These are phyloP conservation scores for Bretziella fagacearum DNA, from an alignment of 2,329 filamentous ascomycete genomes.

Conservation along the genomic window DNA sequence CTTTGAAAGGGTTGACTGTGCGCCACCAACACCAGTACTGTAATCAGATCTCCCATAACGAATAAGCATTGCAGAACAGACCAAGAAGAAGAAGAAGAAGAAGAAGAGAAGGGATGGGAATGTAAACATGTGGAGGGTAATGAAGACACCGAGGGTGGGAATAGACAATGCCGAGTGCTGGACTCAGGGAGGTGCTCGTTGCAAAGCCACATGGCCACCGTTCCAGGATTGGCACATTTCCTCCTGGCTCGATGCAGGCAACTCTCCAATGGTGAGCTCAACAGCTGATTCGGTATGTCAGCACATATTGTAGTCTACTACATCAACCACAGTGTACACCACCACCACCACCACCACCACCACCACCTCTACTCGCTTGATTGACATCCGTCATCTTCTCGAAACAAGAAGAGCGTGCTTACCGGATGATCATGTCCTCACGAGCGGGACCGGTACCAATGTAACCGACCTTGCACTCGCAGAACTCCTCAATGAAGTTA, in stretches of 20 bases:
- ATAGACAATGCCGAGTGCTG: too few species aligned
- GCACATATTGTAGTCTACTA: neutral
- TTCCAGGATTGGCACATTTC: conserved; percentile 15
- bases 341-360: neutral
- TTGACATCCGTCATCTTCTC: neutral
- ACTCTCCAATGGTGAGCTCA: too few species aligned
- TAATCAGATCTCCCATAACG: neutral
- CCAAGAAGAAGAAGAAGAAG: neutral
- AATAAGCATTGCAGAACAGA: too few species aligned
- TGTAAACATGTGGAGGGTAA: neutral
- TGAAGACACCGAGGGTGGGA: neutral
- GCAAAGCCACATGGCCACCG: conserved; percentile 14
- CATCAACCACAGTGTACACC: neutral
- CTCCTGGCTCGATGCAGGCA: conserved; percentile 9
- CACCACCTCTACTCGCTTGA: neutral
- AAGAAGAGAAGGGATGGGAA: neutral
- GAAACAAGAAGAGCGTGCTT: neutral
- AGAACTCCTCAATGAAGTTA: conserved; percentile 47
- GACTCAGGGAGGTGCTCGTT: neutral
- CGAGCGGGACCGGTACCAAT: conserved; percentile 50
- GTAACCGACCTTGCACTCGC: conserved; percentile 39
- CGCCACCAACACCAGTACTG: conserved; percentile 1
- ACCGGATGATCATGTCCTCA: conserved; percentile 41
- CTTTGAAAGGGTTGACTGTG: neutral
- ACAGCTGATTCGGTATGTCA: too few species aligned